These are phyloP conservation scores for Gomphus sp. DNA, from an alignment of 1,284 basidiomycete species.

Conservation along the genomic window DNA sequence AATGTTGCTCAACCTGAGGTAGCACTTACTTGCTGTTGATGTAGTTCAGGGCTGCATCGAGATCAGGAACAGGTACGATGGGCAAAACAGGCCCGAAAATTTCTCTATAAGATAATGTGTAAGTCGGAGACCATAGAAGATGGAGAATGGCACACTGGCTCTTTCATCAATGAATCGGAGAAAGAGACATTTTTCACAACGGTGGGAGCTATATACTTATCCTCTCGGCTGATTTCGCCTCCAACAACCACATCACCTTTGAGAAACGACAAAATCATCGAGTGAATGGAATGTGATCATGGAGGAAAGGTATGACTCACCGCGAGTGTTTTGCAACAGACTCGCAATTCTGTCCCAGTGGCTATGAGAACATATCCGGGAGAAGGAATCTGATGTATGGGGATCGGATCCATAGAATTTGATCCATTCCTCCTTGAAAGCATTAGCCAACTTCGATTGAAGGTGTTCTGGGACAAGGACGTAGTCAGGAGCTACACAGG, in stretches of 20 bases:
- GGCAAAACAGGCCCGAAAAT: slow-evolving; percentile 64
- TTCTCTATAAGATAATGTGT: slow-evolving; percentile 30
- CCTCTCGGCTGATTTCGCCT: slow-evolving; percentile 33
- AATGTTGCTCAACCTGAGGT: background rate
- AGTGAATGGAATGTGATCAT: slow-evolving; percentile 16
- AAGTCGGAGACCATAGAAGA: background rate
- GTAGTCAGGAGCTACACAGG: slow-evolving; percentile 62
- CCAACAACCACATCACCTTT: slow-evolving; percentile 41
- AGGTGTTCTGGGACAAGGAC: slow-evolving; percentile 40
- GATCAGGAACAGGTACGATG: slow-evolving; percentile 47
- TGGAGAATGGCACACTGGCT: slow-evolving; percentile 23
- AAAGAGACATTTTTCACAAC: slow-evolving; percentile 36
- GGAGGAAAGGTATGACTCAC: background rate
- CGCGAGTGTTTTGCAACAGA: background rate
- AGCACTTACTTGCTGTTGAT: slow-evolving; percentile 33
- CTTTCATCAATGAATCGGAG: slow-evolving; percentile 45
- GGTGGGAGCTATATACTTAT: slow-evolving; percentile 34
- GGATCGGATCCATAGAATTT: slow-evolving; percentile 14
- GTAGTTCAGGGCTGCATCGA: slow-evolving; percentile 42
- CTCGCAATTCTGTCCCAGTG: slow-evolving; percentile 11
- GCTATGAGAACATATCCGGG: slow-evolving; percentile 15
- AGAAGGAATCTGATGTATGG: slow-evolving; percentile 14
- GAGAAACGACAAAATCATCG: slow-evolving; percentile 22
- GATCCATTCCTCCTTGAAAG: slow-evolving; percentile 34
- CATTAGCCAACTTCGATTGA: slow-evolving; percentile 44